Base-by-base conservation (phyloP, 768 basidiomycete genomes). In the Baorangia bicolor region DNA sequence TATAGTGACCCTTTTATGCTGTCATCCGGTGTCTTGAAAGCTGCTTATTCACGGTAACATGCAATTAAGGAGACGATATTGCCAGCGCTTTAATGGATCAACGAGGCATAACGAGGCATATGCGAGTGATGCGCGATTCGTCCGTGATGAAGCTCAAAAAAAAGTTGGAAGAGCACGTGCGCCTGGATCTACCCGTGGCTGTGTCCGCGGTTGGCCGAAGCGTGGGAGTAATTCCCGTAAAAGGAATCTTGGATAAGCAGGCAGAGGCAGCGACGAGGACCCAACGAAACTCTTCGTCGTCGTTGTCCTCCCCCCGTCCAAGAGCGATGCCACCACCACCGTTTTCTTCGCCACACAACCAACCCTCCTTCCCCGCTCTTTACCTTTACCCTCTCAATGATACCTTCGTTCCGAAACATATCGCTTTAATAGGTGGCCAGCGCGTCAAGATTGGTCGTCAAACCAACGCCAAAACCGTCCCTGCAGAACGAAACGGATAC, bases 381-480 rank as follows among this genome's bases (percentile, higher is more conserved):
- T 86, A 86, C 71, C 77, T 98, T 35, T 95, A 94, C 70, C 94
- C 95, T 0, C 80, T 97, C 51, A 98, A 98, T 64, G 94, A 96
- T 73, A 91, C 93, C 4, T 97, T 97, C 74, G 79, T 87, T 37
- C 92, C 94, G 55, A 98, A 98, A 75, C 92, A 96, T 71, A 95
- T 98, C 61, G 80, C 87, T n/a, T 84, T 95, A 57, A 70, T 73
- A 41, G 60, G 66, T 30, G 80, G 77, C 53, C 84, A 85, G 70
- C 88, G 84, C 68, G 84, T 88, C 49, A 89, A 94, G 83, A 95
- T 99, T 69, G 96, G 96, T 18, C 78, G 96, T 53, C 95, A 98
- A 75, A 98, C 94, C 16, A 97, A 94, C 72, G 86, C 88, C 53
- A 97, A 97, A 80, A 97, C 94, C 0, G 85, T 92, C 30, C 96